A percentile compares a stretch with the other conserved stretches of the same genome.
Conservation (phyloP, 495 filamentous ascomycete genomes). For the Aspergillus nanangensis region DNA sequence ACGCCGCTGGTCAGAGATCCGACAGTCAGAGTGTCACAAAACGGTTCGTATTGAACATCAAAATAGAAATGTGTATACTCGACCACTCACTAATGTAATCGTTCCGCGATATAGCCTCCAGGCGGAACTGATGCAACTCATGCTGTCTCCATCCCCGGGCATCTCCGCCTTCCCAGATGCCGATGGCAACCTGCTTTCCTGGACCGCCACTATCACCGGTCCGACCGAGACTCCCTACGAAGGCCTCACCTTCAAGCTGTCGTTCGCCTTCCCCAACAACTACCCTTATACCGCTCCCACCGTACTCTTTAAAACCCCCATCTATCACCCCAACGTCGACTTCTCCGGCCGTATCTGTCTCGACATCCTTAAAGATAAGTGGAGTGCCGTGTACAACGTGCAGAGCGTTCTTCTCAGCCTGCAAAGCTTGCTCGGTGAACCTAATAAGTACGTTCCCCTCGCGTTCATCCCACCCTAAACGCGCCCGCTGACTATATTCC, state of each 20-base stretch:
- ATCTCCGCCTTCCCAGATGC: conserved; percentile 91
- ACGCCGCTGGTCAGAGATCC: conserved; percentile 46
- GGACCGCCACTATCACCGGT: conserved; percentile 91
- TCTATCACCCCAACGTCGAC: conserved; percentile 93
- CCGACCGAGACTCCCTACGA: conserved; percentile 90
- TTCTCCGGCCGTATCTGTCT: conserved; percentile 90
- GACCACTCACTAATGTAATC: conserved; percentile 12
- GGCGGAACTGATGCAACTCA: conserved; percentile 95
- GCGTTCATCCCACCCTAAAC: not conserved
- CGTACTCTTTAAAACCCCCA: conserved; percentile 89
- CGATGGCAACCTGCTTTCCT: conserved; percentile 83
- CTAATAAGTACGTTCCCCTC: conserved; percentile 75
- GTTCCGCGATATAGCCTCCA: conserved; percentile 62
- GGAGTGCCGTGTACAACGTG: conserved; percentile 93
- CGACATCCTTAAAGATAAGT: conserved; percentile 97
- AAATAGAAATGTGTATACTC: too few species aligned
- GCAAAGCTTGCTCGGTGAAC: conserved; percentile 93
- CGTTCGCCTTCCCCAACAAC: conserved; percentile 83
- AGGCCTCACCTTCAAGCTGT: conserved; percentile 85
- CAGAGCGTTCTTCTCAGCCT: conserved; percentile 88
- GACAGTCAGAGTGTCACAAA: conserved; percentile 76
- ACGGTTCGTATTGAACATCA: too few species aligned
- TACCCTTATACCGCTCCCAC: conserved; percentile 93
- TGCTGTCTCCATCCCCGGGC: conserved; percentile 89
- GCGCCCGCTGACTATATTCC: conserved; percentile 13